Base-by-base conservation (phyloP, 306 rosid genomes). In the Spatholobus suberectus region DNA sequence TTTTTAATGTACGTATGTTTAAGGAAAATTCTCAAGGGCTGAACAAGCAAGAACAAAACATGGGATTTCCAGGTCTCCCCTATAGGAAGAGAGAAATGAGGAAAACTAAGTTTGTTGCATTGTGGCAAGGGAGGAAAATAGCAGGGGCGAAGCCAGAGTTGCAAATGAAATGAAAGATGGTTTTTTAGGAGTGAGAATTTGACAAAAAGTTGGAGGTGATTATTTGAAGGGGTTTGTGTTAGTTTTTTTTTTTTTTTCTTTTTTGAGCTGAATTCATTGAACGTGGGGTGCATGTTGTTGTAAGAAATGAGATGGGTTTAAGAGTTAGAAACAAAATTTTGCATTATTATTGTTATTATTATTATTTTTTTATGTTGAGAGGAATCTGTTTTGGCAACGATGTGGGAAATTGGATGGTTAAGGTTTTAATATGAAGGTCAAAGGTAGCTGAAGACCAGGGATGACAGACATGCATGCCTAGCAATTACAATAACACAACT, bases 211-310 rank as follows among this genome's bases (percentile, higher is more conserved):
- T 63, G 83, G 91, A 87, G 81, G 89, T 76, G 77, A 88, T 83
- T 86, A 67, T 51, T 81, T 81, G 83, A 80, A 85, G 82, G 79
- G 2, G 44, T 73, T 80, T 40, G 69, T 5, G 75, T 73, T 73
- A 0, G n/a, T n/a, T n/a, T n/a, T n/a, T 46, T 70, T 80, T 84
- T 54, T 72, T 23, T 5, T 66, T 80, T 82, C 79, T 72, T 74
- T 83, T 83, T 82, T 86, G 85, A 82, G 87, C 5, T 83, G 63
- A 70, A 73, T 83, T 80, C 67, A 73, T 57, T 52, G 86, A 90
- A 90, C 89, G 94, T 93, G 97, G 90, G 97, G 92, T 92, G 95
- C 97, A 91, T 88, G 90, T 88, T 88, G 90, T 88, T 86, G 79
- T 85, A 57, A 84, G 73, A 77, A 79, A 73, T 20, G n/a, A 58